Evolutionary conservation across 2,329 filamentous ascomycete genomes (phyloP).

Genomic region (Hypoxylon sp.): DNA sequence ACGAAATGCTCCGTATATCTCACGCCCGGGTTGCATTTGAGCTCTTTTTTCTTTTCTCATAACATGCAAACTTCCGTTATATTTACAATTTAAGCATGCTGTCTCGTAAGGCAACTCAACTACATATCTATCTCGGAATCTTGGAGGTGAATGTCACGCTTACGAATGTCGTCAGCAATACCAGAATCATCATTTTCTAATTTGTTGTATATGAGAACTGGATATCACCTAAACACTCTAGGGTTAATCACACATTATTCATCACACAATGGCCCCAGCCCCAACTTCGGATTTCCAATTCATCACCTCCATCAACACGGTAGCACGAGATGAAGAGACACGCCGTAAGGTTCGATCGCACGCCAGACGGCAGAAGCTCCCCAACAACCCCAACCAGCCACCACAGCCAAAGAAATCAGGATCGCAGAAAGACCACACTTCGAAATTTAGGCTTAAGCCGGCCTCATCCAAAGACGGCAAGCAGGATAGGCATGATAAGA

Average conservation of each 20-base stretch:
- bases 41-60: constrained; percentile 14
- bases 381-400: constrained; percentile 47
- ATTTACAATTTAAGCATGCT: constrained; percentile 23
- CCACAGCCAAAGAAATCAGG: constrained; percentile 48
- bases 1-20: constrained; percentile 23
- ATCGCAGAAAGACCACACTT: constrained; percentile 54
- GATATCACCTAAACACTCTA: constrained; percentile 1
- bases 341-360: constrained; percentile 56
- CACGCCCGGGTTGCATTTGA: constrained; percentile 18
- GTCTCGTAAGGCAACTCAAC: constrained; percentile 19
- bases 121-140: constrained; percentile 12
- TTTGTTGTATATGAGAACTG: constrained; percentile 23
- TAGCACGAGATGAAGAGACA: constrained; percentile 56
- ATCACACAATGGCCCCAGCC: constrained; percentile 33
- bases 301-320: constrained; percentile 57
- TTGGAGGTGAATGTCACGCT: constrained; percentile 21
- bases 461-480: constrained; percentile 24
- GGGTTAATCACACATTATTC: constrained; percentile 6
- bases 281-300: constrained; percentile 53
- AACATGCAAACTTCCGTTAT: constrained; percentile 13
- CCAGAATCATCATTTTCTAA: constrained; percentile 21
- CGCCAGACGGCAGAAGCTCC: constrained; percentile 54
- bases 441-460: constrained; percentile 54
- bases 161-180: constrained; percentile 30
- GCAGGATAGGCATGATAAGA: constrained; percentile 30